Evolutionary conservation across 2,329 filamentous ascomycete species (phyloP).

Genomic region (Magnaporthiopsis incrustans): DNA sequence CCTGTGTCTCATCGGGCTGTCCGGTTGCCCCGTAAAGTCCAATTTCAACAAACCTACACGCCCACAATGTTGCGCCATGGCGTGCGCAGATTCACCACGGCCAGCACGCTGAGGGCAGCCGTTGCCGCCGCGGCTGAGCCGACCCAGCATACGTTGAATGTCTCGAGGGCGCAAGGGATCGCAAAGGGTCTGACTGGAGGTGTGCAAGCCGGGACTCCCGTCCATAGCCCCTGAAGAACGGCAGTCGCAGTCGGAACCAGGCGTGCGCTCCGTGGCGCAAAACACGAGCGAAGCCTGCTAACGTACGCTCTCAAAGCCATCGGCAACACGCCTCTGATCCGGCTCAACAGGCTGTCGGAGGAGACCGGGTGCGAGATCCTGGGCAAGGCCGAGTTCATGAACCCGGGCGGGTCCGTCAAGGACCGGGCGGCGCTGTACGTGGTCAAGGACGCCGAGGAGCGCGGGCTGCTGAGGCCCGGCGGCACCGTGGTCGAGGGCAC

Average conservation of each 20-base stretch:
- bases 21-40: background rate
- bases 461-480: conserved; percentile 70
- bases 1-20: background rate
- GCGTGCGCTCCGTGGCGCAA: background rate
- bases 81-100: conserved; percentile 58
- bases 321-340: conserved; percentile 91
- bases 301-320: conserved; percentile 56
- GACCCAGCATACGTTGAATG: conserved; percentile 55
- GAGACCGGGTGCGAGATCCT: conserved; percentile 85
- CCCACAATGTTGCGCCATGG: conserved; percentile 61
- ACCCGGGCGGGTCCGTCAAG: conserved; percentile 93
- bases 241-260: too few relatives aligned
- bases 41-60: background rate
- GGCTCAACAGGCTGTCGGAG: conserved; percentile 75
- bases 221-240: background rate
- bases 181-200: conserved; percentile 75
- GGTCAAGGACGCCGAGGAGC: conserved; percentile 86
- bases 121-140: conserved; percentile 32
- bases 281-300: background rate
- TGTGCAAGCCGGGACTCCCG: conserved; percentile 29
- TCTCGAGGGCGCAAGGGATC: conserved; percentile 73
- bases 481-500: conserved; percentile 97
- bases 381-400: conserved; percentile 97
- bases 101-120: conserved; percentile 45
- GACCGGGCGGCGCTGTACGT: conserved; percentile 93